Evolutionary conservation across 176 grass and related monocot genomes (phyloP), one percentile per base, ranked within the genome.

Genomic region (Calamus simplicifolius): DNA sequence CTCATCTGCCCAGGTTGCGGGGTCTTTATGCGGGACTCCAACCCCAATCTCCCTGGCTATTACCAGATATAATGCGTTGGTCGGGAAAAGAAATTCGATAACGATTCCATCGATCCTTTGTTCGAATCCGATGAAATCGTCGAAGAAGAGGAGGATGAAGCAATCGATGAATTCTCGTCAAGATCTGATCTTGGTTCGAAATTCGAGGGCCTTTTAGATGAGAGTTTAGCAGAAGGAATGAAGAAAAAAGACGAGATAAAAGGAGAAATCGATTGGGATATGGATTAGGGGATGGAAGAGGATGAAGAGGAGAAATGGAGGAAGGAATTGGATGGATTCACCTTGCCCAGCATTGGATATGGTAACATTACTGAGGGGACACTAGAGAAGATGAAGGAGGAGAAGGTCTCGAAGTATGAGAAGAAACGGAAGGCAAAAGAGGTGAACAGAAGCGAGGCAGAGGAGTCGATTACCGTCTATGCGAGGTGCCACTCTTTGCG

Each of bases 331-430:
- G 83, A 90, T 1, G 92, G 92, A 6, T 96, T 96, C 28, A 29
- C 78, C 29, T 80, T 66, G 19, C 79, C 92, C 0, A 83, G 86
- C 3, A 72, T 80, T 53, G 92, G 92, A 49, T 96, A 96, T 48
- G 92, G 92, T 14, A 85, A 69, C 62, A 83, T 90, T 27, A 96
- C 86, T 0, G 86, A 87, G 60, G 75, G 90, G 61, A 77, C 75
- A 12, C 57, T 90, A 18, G 31, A 71, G 73, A 77, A 70, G 54
- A 54, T 85, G 54, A 90, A 82, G 54, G 87, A 81, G 80, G 90
- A 90, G 78, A 96, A 80, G 77, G 38, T 90, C 50, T 80, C 91
- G 7, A 96, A 96, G 76, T 84, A 83, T 0, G 86, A 96, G 74
- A 87, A 77, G 73, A 96, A 85, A 69, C 66, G 54, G 31, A 74